Evolutionary conservation across 1,139 yeast genomes (phyloP), one percentile per base, ranked within the genome.

Genomic region (Geotrichum restrictum): DNA sequence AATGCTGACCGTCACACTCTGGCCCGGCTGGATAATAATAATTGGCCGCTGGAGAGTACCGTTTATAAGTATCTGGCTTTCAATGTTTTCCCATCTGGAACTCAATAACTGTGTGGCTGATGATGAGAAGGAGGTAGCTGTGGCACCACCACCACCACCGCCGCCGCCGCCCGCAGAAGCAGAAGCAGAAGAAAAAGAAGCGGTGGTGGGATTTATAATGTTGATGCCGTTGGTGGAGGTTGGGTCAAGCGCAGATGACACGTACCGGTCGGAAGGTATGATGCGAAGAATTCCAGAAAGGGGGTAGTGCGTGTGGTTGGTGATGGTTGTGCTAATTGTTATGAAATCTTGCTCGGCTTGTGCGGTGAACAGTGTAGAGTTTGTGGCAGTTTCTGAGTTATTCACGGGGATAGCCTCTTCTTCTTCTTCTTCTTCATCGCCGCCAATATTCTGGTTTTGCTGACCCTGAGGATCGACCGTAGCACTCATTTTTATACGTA

Each of bases 211-310:
- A n/a, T n/a, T n/a, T n/a, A n/a, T n/a, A n/a, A n/a, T n/a, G n/a
- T n/a, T 24, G 29, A 5, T 24, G 29, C 29, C 29, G 29, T 24
- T 24, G 8, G 45, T 54, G 49, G 64, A 58, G 38, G 48, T 41
- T 18, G 55, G 45, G 32, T 37, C 56, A 13, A 57, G 53, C 8
- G 44, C 38, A 2, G 47, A 37, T 7, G 47, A 43, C 2, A 32
- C 51, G 40, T 65, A 61, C 14, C 66, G 57, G 29, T 79, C 74
- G 39, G 77, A 71, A 0, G 94, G 91, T 1, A 85, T 69, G 54
- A 85, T 81, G 37, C 95, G 72, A n/a, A 87, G 60, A 43, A 83
- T 72, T 0, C 95, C 95, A 8, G 70, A 65, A 13, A 84, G 41
- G 1, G 42, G 19, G 19, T 46, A 24, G 2, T 46, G 62, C 4